Conservation (phyloP, 2,329 filamentous ascomycete genomes). For the Pyrenochaeta sp. region DNA sequence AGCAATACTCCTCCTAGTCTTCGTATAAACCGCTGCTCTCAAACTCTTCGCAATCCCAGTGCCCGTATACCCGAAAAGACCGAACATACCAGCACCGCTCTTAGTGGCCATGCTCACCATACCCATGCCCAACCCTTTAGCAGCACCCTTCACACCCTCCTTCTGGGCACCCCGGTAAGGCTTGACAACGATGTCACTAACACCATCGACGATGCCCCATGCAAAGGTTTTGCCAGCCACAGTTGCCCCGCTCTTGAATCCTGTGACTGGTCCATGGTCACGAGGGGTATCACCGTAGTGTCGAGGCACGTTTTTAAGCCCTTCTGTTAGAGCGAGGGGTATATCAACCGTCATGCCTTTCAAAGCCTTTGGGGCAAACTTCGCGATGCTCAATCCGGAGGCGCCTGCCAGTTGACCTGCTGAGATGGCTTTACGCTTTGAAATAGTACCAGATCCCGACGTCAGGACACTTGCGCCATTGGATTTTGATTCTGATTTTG, state of each 20-base stretch:
- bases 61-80: constrained; percentile 42
- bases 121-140: constrained; percentile 46
- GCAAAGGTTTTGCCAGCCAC: constrained; percentile 78
- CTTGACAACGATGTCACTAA: constrained; percentile 78
- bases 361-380: constrained; percentile 13
- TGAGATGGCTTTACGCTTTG: constrained; percentile 3
- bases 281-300: constrained; percentile 82
- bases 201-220: constrained; percentile 77
- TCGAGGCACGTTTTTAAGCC: constrained; percentile 82
- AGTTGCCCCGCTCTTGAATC: constrained; percentile 73
- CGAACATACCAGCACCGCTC: constrained; percentile 22
- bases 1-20: constrained; percentile 11
- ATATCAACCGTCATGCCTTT: constrained; percentile 68
- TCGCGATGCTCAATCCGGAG: constrained; percentile 16
- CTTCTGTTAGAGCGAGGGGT: constrained; percentile 77
- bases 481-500: not conserved
- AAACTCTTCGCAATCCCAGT: constrained; percentile 60
- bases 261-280: constrained; percentile 75
- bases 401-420: constrained; percentile 13
- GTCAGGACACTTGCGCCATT: not conserved
- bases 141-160: constrained; percentile 67
- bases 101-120: constrained; percentile 17
- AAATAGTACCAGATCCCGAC: not conserved
- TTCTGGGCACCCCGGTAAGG: constrained; percentile 72
- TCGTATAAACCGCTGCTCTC: constrained; percentile 5